phyloP scores from a whole-genome alignment of 306 rosid species.

The Glycine soja region DNA sequence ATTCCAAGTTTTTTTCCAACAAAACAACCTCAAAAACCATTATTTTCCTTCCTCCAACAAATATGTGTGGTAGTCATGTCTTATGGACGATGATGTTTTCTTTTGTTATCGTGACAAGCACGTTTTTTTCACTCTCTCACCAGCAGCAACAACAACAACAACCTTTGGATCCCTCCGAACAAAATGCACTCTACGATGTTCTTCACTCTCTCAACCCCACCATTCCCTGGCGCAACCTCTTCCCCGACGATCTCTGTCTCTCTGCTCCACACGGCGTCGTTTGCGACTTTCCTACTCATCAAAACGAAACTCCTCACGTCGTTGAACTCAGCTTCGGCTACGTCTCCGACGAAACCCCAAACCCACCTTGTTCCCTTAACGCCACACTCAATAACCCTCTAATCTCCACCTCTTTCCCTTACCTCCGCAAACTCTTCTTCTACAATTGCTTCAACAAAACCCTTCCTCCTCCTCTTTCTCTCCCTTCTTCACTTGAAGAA shows the following conservation, averaged over 20 bases:
- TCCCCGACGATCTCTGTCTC: conserved; percentile 71
- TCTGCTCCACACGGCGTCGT: conserved; percentile 74
- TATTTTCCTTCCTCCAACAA: not conserved
- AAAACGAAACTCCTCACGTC: conserved; percentile 45
- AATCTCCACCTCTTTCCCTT: conserved; percentile 65
- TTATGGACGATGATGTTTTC: not conserved
- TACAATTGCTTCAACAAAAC: conserved; percentile 75
- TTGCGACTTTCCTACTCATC: conserved; percentile 56
- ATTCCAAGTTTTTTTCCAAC: too few relatives aligned
- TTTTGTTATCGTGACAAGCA: too few relatives aligned
- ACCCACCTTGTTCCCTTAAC: conserved; percentile 72
- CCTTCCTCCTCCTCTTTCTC: not conserved
- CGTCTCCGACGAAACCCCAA: conserved; percentile 71
- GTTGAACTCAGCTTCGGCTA: conserved; percentile 75
- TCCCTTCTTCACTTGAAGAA: conserved; percentile 59
- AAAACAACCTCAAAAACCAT: not conserved
- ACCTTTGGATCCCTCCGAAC: conserved; percentile 53
- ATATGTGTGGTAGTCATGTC: not conserved
- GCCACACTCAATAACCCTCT: conserved; percentile 60
- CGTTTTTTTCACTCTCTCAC: conserved; percentile 43
- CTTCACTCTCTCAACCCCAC: conserved; percentile 70
- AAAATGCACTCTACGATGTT: conserved; percentile 55
- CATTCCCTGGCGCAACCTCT: conserved; percentile 71
- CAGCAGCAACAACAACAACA: conserved; percentile 64
- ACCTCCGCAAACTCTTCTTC: conserved; percentile 78